These are phyloP conservation scores for Ilex asprella DNA, from an alignment of 257 asterid species.

Conservation along the genomic window DNA sequence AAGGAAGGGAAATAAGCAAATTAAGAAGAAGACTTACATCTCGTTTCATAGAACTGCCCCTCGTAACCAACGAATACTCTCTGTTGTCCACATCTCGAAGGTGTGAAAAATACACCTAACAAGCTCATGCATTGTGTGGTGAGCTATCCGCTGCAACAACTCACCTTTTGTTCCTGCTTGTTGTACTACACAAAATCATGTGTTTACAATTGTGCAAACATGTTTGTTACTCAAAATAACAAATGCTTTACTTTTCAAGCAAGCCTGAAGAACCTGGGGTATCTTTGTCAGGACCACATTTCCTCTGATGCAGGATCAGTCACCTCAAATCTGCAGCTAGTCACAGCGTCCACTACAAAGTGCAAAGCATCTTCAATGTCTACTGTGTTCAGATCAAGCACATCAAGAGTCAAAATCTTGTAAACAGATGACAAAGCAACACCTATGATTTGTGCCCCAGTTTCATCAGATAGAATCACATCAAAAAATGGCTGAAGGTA, in stretches of 20 bases:
- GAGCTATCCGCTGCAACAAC: constrained; percentile 84
- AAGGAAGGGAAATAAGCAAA: constrained; percentile 10
- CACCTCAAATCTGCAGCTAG: constrained; percentile 95
- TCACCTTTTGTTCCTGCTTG: constrained; percentile 94
- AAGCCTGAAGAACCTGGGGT: constrained; percentile 92
- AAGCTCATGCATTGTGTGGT: constrained; percentile 92
- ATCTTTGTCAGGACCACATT: constrained; percentile 89
- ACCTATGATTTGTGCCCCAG: constrained; percentile 90
- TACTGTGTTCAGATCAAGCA: constrained; percentile 60
- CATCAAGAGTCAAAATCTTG: constrained; percentile 83
- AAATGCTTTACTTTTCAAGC: constrained; percentile 87
- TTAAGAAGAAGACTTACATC: constrained; percentile 35
- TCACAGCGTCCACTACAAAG: constrained; percentile 90
- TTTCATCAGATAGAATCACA: constrained; percentile 90
- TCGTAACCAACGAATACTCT: constrained; percentile 62
- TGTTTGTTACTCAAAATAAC: constrained; percentile 88
- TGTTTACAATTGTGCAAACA: constrained; percentile 83
- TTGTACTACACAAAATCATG: constrained; percentile 83
- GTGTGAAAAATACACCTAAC: constrained; percentile 84
- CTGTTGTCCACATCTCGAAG: constrained; percentile 77
- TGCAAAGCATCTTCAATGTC: constrained; percentile 82
- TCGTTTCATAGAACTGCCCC: constrained; percentile 48
- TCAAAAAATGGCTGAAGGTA: constrained; percentile 97
- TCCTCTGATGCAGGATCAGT: constrained; percentile 98
- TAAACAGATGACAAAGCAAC: constrained; percentile 88